Evolutionary conservation across 352 stramenopile genomes (phyloP), one percentile per base, ranked within the genome.

Genomic region (Thraustochytrium striatum): DNA sequence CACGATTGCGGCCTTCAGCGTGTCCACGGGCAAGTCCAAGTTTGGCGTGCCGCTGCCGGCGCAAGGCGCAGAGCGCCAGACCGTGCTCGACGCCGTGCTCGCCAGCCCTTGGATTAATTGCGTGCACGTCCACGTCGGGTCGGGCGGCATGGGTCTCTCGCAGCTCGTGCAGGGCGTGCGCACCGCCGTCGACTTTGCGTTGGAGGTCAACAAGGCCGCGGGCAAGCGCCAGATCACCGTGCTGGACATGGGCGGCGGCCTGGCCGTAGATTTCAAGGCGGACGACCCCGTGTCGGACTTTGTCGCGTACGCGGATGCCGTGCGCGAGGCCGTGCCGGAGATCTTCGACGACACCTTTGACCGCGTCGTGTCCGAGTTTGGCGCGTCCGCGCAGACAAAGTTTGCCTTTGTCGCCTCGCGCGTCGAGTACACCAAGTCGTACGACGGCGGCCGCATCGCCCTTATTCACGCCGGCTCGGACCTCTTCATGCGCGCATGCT

Each of bases 341-440:
- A 84, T 97, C 9, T 96, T 95, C 65, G 86, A 87, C n/a, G 90
- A 85, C 33, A 85, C 85, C 0, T 75, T 78, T 33, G 83, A 85
- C 36, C 86, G 82, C 30, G 91, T 97, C 65, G 89, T 97, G 73
- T 97, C 92, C 19, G 92, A 97, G 84, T 97, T 97, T 55, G 92
- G 92, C 36, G 85, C 89, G 62, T 87, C 86, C 53, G 81, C 96
- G 55, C 91, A 95, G 59, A 87, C 90, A 21, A 97, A 97, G 82
- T 87, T 85, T 16, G 91, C 89, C 28, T 84, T 94, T 44, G 90
- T 90, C 0, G 91, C 94, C 9, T 91, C 88, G 55, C 89, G 89
- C 55, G 89, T 97, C 11, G 91, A 97, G 59, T 91, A 91, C 3
- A 82, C 94, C 52, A 96, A 97, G 78, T 84, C 92, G 70, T 92